Percentiles rank a stretch among this genome's conserved stretches.
phyloP scores from a whole-genome alignment of 2,329 filamentous ascomycete genomes.

The Chaetomiaceae sp. region DNA sequence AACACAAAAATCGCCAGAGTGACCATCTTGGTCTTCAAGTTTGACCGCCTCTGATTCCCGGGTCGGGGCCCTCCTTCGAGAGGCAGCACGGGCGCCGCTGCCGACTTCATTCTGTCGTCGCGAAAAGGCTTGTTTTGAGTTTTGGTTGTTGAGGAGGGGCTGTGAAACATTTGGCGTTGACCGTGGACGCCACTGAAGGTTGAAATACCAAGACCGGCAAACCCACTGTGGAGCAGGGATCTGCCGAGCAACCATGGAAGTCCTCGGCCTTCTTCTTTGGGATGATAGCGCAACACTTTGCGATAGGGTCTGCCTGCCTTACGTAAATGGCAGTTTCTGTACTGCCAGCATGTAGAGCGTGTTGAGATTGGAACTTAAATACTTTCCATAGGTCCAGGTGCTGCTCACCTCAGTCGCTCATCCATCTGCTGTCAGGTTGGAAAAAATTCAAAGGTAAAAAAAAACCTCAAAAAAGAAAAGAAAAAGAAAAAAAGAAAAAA shows the following conservation, averaged over 20 bases:
- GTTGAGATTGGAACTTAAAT: too few species aligned
- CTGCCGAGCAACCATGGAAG: too few species aligned
- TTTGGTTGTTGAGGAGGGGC: background rate
- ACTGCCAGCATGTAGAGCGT: too few species aligned
- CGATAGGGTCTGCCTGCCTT: background rate
- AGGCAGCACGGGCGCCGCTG: background rate
- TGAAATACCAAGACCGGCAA: background rate
- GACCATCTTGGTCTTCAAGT: background rate
- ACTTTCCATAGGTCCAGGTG: too few species aligned
- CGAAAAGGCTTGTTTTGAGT: background rate
- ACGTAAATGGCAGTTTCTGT: too few species aligned
- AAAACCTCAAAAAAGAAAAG: too few species aligned
- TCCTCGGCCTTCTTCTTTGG: background rate
- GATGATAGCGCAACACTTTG: background rate
- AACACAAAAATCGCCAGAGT: background rate
- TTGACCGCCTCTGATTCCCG: background rate
- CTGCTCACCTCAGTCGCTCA: too few species aligned
- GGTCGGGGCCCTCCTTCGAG: background rate
- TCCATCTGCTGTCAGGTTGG: too few species aligned
- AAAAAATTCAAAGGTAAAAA: too few species aligned
- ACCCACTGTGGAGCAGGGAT: too few species aligned
- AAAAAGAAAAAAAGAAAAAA: too few species aligned
- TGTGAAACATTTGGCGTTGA: background rate
- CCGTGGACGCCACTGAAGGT: background rate
- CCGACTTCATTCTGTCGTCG: constrained; percentile 12